These are phyloP conservation scores for Sporothrix phasma DNA, from an alignment of 2,329 filamentous ascomycete genomes.

Conservation along the genomic window DNA sequence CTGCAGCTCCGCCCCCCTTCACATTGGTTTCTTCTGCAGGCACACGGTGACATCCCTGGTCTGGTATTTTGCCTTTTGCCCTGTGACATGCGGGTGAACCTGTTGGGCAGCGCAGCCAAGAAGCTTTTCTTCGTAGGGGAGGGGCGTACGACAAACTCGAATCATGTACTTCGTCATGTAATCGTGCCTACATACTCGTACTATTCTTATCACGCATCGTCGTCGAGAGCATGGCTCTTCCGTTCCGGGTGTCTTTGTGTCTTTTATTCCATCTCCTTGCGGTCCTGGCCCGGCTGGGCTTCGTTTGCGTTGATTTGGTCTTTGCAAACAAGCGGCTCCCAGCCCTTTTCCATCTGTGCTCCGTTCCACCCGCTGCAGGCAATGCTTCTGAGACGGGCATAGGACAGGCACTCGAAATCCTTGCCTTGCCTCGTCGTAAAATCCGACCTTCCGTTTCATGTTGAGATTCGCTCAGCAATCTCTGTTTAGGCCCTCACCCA, in stretches of 20 bases:
- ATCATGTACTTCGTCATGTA: too few species aligned
- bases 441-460: slow-evolving; percentile 3
- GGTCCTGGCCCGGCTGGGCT: neutral
- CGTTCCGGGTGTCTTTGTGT: neutral
- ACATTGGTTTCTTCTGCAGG: neutral
- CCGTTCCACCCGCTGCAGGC: neutral
- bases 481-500: neutral
- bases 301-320: neutral
- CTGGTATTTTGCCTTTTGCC: neutral
- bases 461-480: neutral
- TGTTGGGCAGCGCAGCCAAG: neutral
- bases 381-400: neutral
- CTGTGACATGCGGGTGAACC: slow-evolving; percentile 5
- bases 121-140: neutral
- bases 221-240: neutral
- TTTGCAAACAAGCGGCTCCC: too few species aligned
- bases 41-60: slow-evolving; percentile 14
- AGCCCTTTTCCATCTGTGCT: neutral
- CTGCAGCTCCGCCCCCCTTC: neutral
- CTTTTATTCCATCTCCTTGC: neutral
- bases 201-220: neutral
- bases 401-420: neutral
- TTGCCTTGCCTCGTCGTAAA: neutral
- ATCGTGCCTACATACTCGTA: neutral
- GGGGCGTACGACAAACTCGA: neutral